Base-by-base conservation (phyloP, 306 rosid species). In the peach (Prunus persica) region DNA sequence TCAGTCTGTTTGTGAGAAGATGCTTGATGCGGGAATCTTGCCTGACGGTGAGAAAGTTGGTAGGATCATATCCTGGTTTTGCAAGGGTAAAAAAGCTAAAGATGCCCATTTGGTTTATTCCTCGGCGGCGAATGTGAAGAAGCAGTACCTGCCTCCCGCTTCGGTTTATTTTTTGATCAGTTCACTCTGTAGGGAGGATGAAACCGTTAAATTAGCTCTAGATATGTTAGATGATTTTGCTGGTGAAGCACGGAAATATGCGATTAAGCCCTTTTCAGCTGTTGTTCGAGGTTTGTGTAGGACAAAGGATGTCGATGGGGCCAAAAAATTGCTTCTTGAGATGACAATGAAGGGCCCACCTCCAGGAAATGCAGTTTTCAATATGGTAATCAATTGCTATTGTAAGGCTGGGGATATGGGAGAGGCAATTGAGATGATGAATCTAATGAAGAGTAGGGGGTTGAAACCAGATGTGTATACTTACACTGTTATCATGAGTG, bases 351-450 rank as follows among this genome's bases (percentile, higher is more conserved):
- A 88, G 20, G 97, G 91, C 25, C 98, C 96, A 0, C 90, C 91
- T 15, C 97, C 97, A 49, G 97, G 97, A 56, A 91, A 88, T 86
- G 89, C 88, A 8, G 89, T 82, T 77, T 94, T 91, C 87, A 94
- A 94, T 78, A 79, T 76, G 11, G 81, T 89, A 34, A 88, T 92
- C 63, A 88, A 85, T 11, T 91, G 82, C 5, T 89, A 79, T 78
- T 80, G 90, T 3, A 86, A 89, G 81, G 84, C 74, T 11, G 93
- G 95, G 20, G 91, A 90, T 54, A 75, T 88, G 80, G 84, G 54
- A 60, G 87, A 86, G 76, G 96, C 96, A 60, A 27, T 88, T 73
- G 86, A 89, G 69, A 82, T 87, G 77, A 56, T 87, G 83, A 86
- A 76, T 79, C 75, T 89, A 58, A 89, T 90, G 96, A 88, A 87